Conservation (phyloP, 805 yeast genomes). For the Peterozyma xylosa region DNA sequence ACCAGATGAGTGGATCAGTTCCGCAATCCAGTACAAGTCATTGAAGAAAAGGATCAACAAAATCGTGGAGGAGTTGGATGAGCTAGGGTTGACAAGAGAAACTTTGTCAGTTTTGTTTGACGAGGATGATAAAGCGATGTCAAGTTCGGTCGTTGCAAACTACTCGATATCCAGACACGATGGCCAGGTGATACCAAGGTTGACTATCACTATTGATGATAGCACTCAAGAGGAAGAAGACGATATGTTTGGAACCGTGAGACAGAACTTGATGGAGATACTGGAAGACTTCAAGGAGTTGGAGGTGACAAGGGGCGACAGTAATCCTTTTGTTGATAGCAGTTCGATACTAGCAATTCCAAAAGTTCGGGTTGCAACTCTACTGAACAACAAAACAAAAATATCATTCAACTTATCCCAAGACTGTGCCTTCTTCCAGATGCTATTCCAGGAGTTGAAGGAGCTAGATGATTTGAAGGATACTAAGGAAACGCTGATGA, state of each 20-base stretch:
- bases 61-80: conserved; percentile 56
- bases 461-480: conserved; percentile 35
- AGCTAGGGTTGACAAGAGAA: conserved; percentile 48
- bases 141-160: conserved; percentile 33
- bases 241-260: conserved; percentile 7
- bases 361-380: conserved; percentile 1
- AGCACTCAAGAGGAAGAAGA: conserved; percentile 14
- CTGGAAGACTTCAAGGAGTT: conserved; percentile 10
- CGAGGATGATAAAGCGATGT: conserved; percentile 18
- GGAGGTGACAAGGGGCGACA: neutral
- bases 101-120: conserved; percentile 14
- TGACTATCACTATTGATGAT: conserved; percentile 30
- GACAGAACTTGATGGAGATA: neutral
- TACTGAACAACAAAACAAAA: neutral
- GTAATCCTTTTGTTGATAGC: neutral
- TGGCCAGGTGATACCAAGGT: conserved; percentile 26
- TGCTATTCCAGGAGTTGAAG: conserved; percentile 46
- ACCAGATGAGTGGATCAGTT: conserved; percentile 60
- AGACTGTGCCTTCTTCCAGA: conserved; percentile 53
- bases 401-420: conserved; percentile 35
- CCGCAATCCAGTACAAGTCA: conserved; percentile 67
- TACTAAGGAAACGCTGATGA: conserved; percentile 34
- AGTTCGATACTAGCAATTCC: neutral
- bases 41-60: conserved; percentile 59
- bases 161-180: conserved; percentile 24